Evolutionary conservation across 2,329 filamentous ascomycete genomes (phyloP).

Genomic region (Aaosphaeria pasadenensis): DNA sequence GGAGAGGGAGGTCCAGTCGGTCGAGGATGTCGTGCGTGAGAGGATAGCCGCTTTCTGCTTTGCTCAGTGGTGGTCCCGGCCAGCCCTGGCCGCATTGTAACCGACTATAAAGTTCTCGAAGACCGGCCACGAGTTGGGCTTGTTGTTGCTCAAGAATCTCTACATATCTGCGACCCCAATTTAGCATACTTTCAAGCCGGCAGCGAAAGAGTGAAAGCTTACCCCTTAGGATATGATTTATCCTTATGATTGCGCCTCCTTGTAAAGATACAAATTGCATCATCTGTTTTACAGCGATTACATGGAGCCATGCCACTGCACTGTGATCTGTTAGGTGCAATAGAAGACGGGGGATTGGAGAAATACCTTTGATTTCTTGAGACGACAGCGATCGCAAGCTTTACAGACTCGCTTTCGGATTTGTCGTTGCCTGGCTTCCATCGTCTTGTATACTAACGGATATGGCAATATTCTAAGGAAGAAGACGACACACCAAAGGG

Average conservation of each 20-base stretch:
- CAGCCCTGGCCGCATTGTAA: constrained; percentile 52
- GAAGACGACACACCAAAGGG: too few relatives aligned
- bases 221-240: constrained; percentile 68
- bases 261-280: constrained; percentile 63
- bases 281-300: constrained; percentile 43
- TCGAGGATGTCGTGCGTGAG: constrained; percentile 63
- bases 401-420: too few relatives aligned
- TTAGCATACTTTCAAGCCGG: background rate
- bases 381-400: too few relatives aligned
- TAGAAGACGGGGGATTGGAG: too few relatives aligned
- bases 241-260: constrained; percentile 65
- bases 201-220: constrained; percentile 19
- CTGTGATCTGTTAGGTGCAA: too few relatives aligned
- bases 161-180: constrained; percentile 50
- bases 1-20: constrained; percentile 55
- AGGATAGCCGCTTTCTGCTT: constrained; percentile 53
- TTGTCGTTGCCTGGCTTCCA: too few relatives aligned
- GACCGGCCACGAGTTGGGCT: constrained; percentile 57
- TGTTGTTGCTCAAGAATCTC: constrained; percentile 68
- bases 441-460: too few relatives aligned
- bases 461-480: too few relatives aligned
- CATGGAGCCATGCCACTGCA: too few relatives aligned
- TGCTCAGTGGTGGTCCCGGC: constrained; percentile 53
- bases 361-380: too few relatives aligned
- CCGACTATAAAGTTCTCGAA: constrained; percentile 59